A percentile compares a stretch with the other conserved stretches of the same genome.
Evolutionary conservation across 2,329 filamentous ascomycete genomes (phyloP).

Genomic region (Colletotrichum sojae): DNA sequence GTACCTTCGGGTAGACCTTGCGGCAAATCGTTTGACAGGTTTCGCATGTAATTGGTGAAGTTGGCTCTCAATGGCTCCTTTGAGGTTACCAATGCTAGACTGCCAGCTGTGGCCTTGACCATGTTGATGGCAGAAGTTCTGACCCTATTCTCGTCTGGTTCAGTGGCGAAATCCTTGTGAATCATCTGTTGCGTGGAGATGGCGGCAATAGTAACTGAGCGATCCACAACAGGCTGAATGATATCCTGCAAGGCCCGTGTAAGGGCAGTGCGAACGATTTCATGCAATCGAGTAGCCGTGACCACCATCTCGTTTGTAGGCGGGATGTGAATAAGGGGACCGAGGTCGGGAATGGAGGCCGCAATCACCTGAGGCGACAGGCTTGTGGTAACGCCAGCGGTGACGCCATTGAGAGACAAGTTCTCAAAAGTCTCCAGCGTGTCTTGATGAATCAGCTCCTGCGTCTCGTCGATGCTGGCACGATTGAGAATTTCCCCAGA

Average conservation of each 20-base stretch:
- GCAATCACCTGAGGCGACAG: conserved; percentile 85
- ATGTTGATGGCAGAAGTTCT: conserved; percentile 91
- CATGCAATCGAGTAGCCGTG: conserved; percentile 75
- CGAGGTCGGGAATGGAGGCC: conserved; percentile 86
- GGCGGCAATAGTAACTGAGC: conserved; percentile 96
- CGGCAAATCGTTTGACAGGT: conserved; percentile 76
- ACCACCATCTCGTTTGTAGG: conserved; percentile 85
- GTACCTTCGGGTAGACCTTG: conserved; percentile 92
- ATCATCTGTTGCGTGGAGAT: conserved; percentile 97
- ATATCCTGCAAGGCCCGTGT: conserved; percentile 95
- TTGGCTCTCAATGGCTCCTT: conserved; percentile 97
- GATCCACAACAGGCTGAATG: conserved; percentile 96
- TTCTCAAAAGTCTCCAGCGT: conserved; percentile 87
- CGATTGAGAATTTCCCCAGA: conserved; percentile 88
- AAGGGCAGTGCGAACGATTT: conserved; percentile 88
- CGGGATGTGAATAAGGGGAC: conserved; percentile 83
- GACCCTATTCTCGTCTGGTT: conserved; percentile 89
- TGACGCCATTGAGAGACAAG: conserved; percentile 82
- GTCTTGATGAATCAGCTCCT: conserved; percentile 74
- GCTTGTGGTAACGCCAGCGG: conserved; percentile 76
- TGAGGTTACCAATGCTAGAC: conserved; percentile 95
- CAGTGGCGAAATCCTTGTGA: conserved; percentile 95
- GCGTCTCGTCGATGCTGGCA: conserved; percentile 72
- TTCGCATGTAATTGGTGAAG: conserved; percentile 95
- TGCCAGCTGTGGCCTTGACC: conserved; percentile 94